Evolutionary conservation across 306 rosid species (phyloP).

Genomic region (Senna siamea): DNA sequence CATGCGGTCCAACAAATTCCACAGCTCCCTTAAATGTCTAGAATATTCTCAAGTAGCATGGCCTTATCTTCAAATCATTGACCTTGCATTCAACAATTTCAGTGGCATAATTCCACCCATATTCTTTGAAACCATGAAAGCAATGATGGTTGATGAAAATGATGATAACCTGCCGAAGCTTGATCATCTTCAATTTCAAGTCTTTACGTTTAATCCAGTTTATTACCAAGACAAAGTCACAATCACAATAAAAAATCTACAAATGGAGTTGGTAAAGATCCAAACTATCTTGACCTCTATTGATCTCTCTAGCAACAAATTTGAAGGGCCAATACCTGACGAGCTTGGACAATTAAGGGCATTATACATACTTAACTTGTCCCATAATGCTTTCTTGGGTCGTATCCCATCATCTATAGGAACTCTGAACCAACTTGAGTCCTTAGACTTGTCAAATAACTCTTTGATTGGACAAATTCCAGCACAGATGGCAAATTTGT

Average conservation of each 20-base stretch:
- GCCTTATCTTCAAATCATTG: not conserved
- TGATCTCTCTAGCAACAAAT: constrained; percentile 30
- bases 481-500: not conserved
- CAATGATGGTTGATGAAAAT: constrained; percentile 1
- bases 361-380: constrained; percentile 26
- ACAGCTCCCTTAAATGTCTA: constrained; percentile 9
- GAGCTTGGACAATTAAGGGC: constrained; percentile 16
- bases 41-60: not conserved
- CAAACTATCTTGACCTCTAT: constrained; percentile 26
- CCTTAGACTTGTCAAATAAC: constrained; percentile 43
- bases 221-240: constrained; percentile 34
- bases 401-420: constrained; percentile 46
- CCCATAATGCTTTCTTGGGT: constrained; percentile 32
- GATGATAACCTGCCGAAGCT: not conserved
- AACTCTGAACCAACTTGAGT: constrained; percentile 36
- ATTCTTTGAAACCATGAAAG: constrained; percentile 11
- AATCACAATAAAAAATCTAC: not conserved
- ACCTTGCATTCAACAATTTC: constrained; percentile 34
- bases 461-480: not conserved
- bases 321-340: constrained; percentile 22
- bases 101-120: constrained; percentile 1
- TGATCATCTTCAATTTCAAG: not conserved
- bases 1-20: not conserved
- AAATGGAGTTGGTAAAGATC: constrained; percentile 19
- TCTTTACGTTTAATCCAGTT: fast-evolving